phyloP scores from a whole-genome alignment of 2,329 filamentous ascomycete species.

The Remersonia thermophila region DNA sequence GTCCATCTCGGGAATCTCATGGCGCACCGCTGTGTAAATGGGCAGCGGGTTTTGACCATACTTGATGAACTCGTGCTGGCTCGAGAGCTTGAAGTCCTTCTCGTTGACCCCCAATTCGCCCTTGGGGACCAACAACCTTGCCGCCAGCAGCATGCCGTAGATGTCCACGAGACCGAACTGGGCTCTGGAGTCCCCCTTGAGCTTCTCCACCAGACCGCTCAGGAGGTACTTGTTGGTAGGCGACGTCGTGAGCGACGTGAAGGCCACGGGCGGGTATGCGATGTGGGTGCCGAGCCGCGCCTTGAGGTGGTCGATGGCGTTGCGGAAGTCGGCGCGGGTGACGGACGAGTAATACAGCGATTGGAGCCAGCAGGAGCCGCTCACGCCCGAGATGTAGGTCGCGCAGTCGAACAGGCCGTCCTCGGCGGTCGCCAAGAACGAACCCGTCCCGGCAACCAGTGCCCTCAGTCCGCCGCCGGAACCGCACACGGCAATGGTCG shows the following conservation, averaged over 20 bases:
- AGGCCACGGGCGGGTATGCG: conserved; percentile 76
- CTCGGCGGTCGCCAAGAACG: conserved; percentile 70
- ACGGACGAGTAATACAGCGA: conserved; percentile 76
- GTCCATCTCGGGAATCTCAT: conserved; percentile 71
- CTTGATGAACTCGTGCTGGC: conserved; percentile 64
- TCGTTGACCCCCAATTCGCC: conserved; percentile 69
- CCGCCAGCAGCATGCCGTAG: conserved; percentile 77
- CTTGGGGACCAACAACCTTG: conserved; percentile 72
- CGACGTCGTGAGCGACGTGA: conserved; percentile 69
- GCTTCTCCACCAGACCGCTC: conserved; percentile 79
- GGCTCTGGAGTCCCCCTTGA: conserved; percentile 67
- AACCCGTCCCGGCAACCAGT: conserved; percentile 80
- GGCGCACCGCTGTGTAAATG: conserved; percentile 89
- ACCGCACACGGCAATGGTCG: conserved; percentile 84
- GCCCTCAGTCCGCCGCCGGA: conserved; percentile 86
- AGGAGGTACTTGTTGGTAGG: conserved; percentile 90
- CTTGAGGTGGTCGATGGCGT: conserved; percentile 75
- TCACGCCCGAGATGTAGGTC: conserved; percentile 91
- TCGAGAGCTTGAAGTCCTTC: conserved; percentile 79
- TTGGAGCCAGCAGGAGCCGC: conserved; percentile 92
- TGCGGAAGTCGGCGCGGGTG: conserved; percentile 51
- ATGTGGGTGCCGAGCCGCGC: conserved; percentile 76
- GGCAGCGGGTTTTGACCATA: conserved; percentile 75
- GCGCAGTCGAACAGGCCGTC: conserved; percentile 86
- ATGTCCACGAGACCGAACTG: conserved; percentile 87